These are phyloP conservation scores for Huiozyma sinensis DNA, from an alignment of 805 yeast genomes.

Conservation along the genomic window DNA sequence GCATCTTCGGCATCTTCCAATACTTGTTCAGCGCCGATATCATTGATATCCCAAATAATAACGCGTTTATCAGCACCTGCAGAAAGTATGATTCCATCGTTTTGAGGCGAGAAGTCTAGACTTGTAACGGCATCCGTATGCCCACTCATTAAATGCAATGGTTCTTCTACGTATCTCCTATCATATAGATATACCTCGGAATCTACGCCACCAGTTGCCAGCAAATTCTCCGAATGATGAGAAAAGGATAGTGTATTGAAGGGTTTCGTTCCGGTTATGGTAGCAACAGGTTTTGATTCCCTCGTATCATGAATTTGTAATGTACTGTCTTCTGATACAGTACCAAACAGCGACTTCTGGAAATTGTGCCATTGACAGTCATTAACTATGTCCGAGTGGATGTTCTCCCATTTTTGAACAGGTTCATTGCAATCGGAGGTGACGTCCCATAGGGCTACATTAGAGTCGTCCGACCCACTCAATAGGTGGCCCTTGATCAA, in stretches of 20 bases:
- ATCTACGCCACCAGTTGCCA: constrained; percentile 64
- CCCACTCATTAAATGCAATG: constrained; percentile 66
- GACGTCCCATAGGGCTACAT: constrained; percentile 53
- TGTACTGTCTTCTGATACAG: constrained; percentile 63
- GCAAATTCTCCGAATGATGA: constrained; percentile 44
- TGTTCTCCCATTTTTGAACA: constrained; percentile 16
- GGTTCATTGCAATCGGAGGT: constrained; percentile 4
- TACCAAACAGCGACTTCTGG: constrained; percentile 44
- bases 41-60: constrained; percentile 69
- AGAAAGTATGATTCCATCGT: constrained; percentile 68
- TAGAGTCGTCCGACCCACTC: constrained; percentile 57
- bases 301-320: constrained; percentile 48
- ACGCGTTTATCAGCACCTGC: constrained; percentile 71
- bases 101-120: constrained; percentile 67
- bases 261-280: constrained; percentile 25
- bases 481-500: constrained; percentile 38
- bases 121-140: constrained; percentile 65
- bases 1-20: constrained; percentile 90
- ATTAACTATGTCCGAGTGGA: constrained; percentile 54
- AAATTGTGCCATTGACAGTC: constrained; percentile 65
- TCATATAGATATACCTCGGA: constrained; percentile 59
- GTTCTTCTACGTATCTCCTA: constrained; percentile 37
- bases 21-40: constrained; percentile 74
- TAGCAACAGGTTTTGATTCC: constrained; percentile 17
- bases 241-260: constrained; percentile 62